A percentile compares a stretch with the other conserved stretches of the same genome.
Conservation (phyloP, 345 rosid species). For the Populus nigra region DNA sequence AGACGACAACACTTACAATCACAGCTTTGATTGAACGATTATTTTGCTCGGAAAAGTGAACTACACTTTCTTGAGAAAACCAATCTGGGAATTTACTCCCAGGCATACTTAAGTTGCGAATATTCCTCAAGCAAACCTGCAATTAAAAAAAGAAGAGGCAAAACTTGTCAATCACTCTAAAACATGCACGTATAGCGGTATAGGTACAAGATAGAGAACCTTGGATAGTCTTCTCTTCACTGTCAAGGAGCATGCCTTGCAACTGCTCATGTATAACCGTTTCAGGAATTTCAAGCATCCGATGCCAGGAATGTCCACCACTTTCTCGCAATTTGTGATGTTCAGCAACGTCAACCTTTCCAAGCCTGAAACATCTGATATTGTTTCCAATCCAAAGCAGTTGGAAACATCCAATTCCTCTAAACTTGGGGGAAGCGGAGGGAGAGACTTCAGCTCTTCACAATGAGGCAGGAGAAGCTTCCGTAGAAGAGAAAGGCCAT, state of each 20-base stretch:
- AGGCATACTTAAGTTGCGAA: conserved; percentile 49
- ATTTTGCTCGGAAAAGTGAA: conserved; percentile 29
- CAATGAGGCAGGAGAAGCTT: conserved; percentile 34
- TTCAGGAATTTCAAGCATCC: conserved; percentile 38
- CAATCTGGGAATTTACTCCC: conserved; percentile 57
- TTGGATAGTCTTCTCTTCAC: conserved; percentile 43
- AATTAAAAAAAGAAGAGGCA: background rate
- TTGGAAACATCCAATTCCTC: conserved; percentile 29
- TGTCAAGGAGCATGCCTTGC: conserved; percentile 31
- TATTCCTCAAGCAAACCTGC: conserved; percentile 46
- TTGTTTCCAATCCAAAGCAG: conserved; percentile 37
- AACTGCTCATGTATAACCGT: conserved; percentile 39
- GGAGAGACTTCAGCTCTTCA: conserved; percentile 38
- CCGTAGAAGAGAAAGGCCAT: conserved; percentile 40
- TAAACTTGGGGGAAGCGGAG: conserved; percentile 50
- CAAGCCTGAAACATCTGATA: conserved; percentile 37
- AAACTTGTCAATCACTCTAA: background rate
- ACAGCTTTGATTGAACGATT: conserved; percentile 44
- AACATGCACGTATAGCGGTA: background rate
- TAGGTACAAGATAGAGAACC: conserved; percentile 19
- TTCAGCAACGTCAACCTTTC: conserved; percentile 22
- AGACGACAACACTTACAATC: conserved; percentile 46
- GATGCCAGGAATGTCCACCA: conserved; percentile 46
- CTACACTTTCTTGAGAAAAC: conserved; percentile 38
- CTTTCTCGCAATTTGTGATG: conserved; percentile 43